Evolutionary conservation across 1,139 yeast species (phyloP).

Genomic region (Nakaseomyces glabratus): DNA sequence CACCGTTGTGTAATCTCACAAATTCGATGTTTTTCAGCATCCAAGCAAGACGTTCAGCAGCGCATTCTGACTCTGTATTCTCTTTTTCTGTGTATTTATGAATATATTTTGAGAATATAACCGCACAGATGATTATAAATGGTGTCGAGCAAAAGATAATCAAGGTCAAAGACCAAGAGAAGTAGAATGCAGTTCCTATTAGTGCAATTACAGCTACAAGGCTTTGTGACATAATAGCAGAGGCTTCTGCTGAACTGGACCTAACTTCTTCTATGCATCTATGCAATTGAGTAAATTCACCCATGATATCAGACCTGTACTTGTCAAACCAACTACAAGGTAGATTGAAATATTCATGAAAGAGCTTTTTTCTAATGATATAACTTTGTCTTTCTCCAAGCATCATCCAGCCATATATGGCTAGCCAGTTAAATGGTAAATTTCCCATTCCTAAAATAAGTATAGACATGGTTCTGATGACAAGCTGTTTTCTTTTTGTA

Average conservation of each 20-base stretch:
- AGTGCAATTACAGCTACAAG: constrained; percentile 46
- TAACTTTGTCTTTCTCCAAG: constrained; percentile 66
- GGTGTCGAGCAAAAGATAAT: constrained; percentile 69
- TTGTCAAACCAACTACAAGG: constrained; percentile 15
- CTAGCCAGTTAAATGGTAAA: constrained; percentile 45
- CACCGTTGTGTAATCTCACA: constrained; percentile 56
- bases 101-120: constrained; percentile 44
- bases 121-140: constrained; percentile 43
- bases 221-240: constrained; percentile 50
- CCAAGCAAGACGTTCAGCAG: constrained; percentile 66
- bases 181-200: constrained; percentile 57
- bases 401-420: constrained; percentile 54
- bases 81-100: constrained; percentile 46
- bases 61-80: constrained; percentile 45
- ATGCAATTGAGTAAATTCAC: constrained; percentile 56
- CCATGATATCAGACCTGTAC: constrained; percentile 42
- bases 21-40: constrained; percentile 49
- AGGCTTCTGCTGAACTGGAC: constrained; percentile 57
- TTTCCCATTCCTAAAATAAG: constrained; percentile 50
- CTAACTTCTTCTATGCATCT: constrained; percentile 75
- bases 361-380: constrained; percentile 43
- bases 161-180: constrained; percentile 78
- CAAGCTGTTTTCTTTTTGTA: no score
- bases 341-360: constrained; percentile 32
- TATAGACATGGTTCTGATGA: constrained; percentile 44